A percentile compares a stretch with the other conserved stretches of the same genome.
These are phyloP conservation scores for Tetrahymena thermophila DNA, from an alignment of 73 alveolate species.

Conservation along the genomic window DNA sequence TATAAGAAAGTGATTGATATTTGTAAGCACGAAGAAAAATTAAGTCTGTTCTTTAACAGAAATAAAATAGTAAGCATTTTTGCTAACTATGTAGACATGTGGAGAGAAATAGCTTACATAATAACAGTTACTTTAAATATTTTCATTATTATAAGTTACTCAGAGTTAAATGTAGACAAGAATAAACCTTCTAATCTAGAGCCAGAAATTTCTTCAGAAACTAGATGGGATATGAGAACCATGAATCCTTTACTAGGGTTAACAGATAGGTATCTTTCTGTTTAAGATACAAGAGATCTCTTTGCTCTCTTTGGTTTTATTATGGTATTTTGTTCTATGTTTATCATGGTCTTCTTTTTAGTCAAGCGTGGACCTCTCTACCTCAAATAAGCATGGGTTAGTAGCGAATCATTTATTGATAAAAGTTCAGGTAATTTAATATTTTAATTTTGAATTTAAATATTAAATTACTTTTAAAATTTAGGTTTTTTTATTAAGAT, in stretches of 20 bases:
- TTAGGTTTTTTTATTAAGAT: not conserved
- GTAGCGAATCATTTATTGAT: not conserved
- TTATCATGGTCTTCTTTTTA: slow-evolving; percentile 42
- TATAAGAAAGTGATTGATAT: slow-evolving; percentile 35
- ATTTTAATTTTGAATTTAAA: not conserved
- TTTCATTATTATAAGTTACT: slow-evolving; percentile 35
- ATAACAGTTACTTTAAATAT: slow-evolving; percentile 36
- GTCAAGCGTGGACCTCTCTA: slow-evolving; percentile 49
- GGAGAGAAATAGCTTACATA: slow-evolving; percentile 47
- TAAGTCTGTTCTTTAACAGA: slow-evolving; percentile 24
- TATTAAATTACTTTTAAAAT: not conserved
- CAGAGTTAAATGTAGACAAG: slow-evolving; percentile 12
- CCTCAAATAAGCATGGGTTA: slow-evolving; percentile 45
- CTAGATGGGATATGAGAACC: slow-evolving; percentile 3
- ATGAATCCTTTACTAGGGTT: not conserved
- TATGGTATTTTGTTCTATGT: slow-evolving; percentile 43
- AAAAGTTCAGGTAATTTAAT: not conserved
- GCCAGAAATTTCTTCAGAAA: not conserved
- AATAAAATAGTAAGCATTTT: slow-evolving; percentile 34
- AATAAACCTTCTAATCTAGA: not conserved
- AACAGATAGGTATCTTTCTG: slow-evolving; percentile 3
- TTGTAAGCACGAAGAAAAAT: slow-evolving; percentile 34
- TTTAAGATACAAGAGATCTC: slow-evolving; percentile 4
- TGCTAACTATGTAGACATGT: slow-evolving; percentile 48
- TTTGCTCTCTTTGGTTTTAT: slow-evolving; percentile 38